Evolutionary conservation across 2,329 filamentous ascomycete genomes (phyloP), one percentile per base, ranked within the genome.

Genomic region (Ambrosiella xylebori): DNA sequence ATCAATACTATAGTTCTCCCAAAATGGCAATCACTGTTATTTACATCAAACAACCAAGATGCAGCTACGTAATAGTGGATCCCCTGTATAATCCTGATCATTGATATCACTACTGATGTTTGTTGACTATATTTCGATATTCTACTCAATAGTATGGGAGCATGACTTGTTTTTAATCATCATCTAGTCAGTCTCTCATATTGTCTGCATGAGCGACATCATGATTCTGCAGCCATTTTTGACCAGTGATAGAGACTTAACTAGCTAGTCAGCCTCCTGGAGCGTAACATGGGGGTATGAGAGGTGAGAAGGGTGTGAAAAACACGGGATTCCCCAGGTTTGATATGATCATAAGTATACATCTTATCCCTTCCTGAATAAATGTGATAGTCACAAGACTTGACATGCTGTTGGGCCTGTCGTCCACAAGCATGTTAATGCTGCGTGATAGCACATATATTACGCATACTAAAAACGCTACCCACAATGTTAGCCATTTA

Each of bases 21-120:
- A 35, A 54, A 19, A 54, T 9, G 37, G 52, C 13, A 54, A 54
- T 54, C n/a, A 12, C 38, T 27, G 39, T 41, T 11, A 41, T 38
- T n/a, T 13, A 27, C n/a, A 7, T 11, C 19, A 3, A 41, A 41
- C 15, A 41, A 17, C 37, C 35, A 38, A 13, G 49, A 27, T 27
- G 19, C 35, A 37, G 8, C 52, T 54, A 41, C 52, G 52, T 54
- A 54, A 54, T 54, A 54, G 39, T 54, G 52, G 52, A 19, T 54
- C 52, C 52, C 27, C 27, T 27, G 27, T 27, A 27, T 53, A n/a
- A 41, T 12, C 40, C 40, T 41, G 44, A 27, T 27, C 27, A 27
- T 4, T 27, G 27, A 27, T 27, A 3, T 27, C 5, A 27, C 27
- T 27, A 27, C 4, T 27, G 27, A 27, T 27, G 27, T 27, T 27